phyloP scores from a whole-genome alignment of 176 grass and related monocot genomes.

The Oryza officinalis region DNA sequence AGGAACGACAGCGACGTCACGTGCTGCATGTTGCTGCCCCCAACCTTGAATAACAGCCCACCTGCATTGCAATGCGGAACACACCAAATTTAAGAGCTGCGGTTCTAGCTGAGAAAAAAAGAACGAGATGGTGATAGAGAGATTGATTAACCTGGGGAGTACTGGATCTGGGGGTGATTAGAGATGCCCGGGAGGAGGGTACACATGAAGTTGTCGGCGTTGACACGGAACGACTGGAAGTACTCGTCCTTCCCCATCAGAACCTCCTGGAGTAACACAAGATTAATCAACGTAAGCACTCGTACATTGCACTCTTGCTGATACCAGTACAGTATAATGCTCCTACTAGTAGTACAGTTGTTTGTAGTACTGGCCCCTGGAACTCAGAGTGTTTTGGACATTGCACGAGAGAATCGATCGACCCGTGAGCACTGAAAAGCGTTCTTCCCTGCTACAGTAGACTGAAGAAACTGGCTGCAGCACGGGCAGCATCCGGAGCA shows the following conservation, averaged over 20 bases:
- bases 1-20: constrained; percentile 83
- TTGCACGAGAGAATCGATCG: background rate
- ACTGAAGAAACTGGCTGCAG: background rate
- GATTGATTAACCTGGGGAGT: constrained; percentile 34
- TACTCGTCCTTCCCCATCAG: constrained; percentile 73
- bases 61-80: constrained; percentile 23
- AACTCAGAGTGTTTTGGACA: background rate
- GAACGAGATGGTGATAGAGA: background rate
- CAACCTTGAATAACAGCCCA: constrained; percentile 65
- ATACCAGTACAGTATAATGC: background rate
- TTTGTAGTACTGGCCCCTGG: background rate
- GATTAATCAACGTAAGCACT: background rate
- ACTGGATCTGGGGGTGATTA: constrained; percentile 54
- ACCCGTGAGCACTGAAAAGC: constrained; percentile 37
- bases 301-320: background rate
- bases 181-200: constrained; percentile 56
- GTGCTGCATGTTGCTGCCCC: constrained; percentile 83
- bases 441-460: background rate
- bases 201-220: constrained; percentile 55
- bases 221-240: constrained; percentile 53
- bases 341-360: background rate
- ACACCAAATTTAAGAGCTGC: background rate
- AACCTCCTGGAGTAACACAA: constrained; percentile 56
- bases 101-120: background rate
- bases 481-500: constrained; percentile 35